A percentile compares a stretch with the other conserved stretches of the same genome.
phyloP scores from a whole-genome alignment of 2,329 filamentous ascomycete species.

The Colletotrichum ledebouriae region DNA sequence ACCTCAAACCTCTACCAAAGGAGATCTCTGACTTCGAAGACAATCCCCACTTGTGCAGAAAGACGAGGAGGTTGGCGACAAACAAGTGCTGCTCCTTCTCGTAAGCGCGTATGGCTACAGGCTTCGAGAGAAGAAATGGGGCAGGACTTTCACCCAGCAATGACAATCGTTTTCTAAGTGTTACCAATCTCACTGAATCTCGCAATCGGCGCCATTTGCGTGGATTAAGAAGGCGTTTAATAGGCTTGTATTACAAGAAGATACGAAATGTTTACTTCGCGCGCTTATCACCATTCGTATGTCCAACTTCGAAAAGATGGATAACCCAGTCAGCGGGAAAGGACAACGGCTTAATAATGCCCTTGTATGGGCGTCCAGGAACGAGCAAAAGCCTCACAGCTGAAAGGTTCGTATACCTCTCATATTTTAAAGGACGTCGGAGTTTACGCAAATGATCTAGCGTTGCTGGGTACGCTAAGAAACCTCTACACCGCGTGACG shows the following conservation, averaged over 20 bases:
- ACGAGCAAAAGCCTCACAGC: slow-evolving; percentile 54
- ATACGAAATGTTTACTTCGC: slow-evolving; percentile 49
- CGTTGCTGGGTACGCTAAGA: slow-evolving; percentile 16
- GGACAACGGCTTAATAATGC: slow-evolving; percentile 52
- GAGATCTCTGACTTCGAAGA: not conserved
- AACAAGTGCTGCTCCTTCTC: not conserved
- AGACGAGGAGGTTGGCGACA: not conserved
- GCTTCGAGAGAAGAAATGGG: slow-evolving; percentile 19
- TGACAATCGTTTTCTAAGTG: not conserved
- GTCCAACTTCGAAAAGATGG: slow-evolving; percentile 43
- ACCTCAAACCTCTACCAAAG: not conserved
- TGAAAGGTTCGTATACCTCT: slow-evolving; percentile 43
- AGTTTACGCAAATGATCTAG: not conserved
- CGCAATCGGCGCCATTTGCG: not conserved
- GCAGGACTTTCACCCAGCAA: not conserved
- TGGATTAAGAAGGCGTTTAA: slow-evolving; percentile 44
- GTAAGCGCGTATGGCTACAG: not conserved
- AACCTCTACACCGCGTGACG: slow-evolving; percentile 47
- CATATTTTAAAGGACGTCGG: no score
- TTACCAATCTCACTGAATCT: not conserved
- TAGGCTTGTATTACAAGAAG: slow-evolving; percentile 15
- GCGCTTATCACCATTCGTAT: slow-evolving; percentile 46
- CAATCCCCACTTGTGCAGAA: slow-evolving; percentile 1
- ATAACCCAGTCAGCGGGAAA: slow-evolving; percentile 53
- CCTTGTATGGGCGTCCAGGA: slow-evolving; percentile 53